Evolutionary conservation across 2,329 filamentous ascomycete species (phyloP), one percentile per base, ranked within the genome.

Genomic region (Camillea tinctor): DNA sequence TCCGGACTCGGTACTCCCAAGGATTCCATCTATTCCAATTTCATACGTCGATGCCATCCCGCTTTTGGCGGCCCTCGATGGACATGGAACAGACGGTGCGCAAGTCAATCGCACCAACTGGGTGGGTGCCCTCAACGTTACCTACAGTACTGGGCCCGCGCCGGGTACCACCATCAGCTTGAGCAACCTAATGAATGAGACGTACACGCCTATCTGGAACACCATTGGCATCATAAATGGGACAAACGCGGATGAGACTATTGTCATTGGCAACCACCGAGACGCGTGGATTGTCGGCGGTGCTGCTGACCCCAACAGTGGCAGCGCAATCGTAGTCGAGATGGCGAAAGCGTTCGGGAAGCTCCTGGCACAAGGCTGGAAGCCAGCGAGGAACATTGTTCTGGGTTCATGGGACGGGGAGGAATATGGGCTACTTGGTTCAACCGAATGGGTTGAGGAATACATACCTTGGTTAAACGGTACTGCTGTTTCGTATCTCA

Each of bases 241-340:
- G 7, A 88, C 87, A 1, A 84, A 92, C 52, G 75, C 84, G 0
- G 89, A 93, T 60, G 91, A 94, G 68, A 91, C 92, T 0, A 80
- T 95, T 36, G 80, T 96, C 9, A 78, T 93, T 56, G 91, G 92
- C 4, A 95, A 94, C 67, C 92, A 95, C 69, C 84, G 91, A 23
- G 92, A 95, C 73, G 89, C 91, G 0, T 94, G 91, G 91, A 88
- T 93, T 72, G 85, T 89, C 52, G 91, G 92, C n/a, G 91, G 92
- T 22, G 90, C 91, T n/a, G 90, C 84, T 3, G 91, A 95, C 66
- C 92, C 92, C 0, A 93, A 93, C 75, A 91, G 88, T 61, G 92
- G 92, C 55, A 91, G 88, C 8, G 89, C 92, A 1, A 85, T 88
- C 1, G 76, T 95, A 17, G 90, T 92, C 54, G 91, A 95, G 68